Evolutionary conservation across 2,329 filamentous ascomycete genomes (phyloP).

Genomic region (Phaeosphaeria sp.): DNA sequence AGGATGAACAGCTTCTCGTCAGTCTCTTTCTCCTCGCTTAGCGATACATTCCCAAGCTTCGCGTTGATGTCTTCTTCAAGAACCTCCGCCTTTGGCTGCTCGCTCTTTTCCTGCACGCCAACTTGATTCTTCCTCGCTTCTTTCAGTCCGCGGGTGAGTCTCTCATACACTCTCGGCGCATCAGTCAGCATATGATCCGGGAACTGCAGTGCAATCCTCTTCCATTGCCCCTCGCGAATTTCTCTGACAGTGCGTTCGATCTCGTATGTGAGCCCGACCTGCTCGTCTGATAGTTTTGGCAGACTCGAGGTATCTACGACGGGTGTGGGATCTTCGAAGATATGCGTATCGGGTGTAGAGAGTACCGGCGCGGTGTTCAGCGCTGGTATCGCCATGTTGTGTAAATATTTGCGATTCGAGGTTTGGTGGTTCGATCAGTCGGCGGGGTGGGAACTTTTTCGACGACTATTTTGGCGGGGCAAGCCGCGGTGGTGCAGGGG

Average conservation of each 20-base stretch:
- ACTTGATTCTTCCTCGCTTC: constrained; percentile 23
- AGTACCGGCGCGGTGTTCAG: constrained; percentile 60
- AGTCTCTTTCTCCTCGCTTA: constrained; percentile 15
- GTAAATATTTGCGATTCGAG: constrained; percentile 10
- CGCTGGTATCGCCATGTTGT: constrained; percentile 34
- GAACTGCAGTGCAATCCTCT: constrained; percentile 88
- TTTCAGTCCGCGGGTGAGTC: constrained; percentile 63
- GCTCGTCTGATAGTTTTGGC: constrained; percentile 65
- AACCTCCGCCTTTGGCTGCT: constrained; percentile 5
- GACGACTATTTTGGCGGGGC: constrained; percentile 13
- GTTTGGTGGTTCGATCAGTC: constrained; percentile 6
- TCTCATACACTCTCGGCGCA: constrained; percentile 78
- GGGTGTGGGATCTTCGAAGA: constrained; percentile 63
- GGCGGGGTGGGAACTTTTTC: constrained; percentile 28
- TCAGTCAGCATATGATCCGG: constrained; percentile 91
- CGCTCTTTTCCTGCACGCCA: constrained; percentile 5
- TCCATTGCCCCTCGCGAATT: constrained; percentile 75
- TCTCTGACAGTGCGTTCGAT: constrained; percentile 79
- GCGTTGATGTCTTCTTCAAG: constrained; percentile 23
- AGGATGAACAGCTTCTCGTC: constrained; percentile 75
- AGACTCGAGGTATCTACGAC: constrained; percentile 45
- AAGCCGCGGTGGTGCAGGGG: constrained; percentile 14
- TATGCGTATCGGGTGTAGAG: constrained; percentile 68
- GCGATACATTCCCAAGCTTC: constrained; percentile 18
- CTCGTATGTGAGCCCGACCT: constrained; percentile 81